Conservation (phyloP, 805 yeast species). For the Suhomyces vadensis region DNA sequence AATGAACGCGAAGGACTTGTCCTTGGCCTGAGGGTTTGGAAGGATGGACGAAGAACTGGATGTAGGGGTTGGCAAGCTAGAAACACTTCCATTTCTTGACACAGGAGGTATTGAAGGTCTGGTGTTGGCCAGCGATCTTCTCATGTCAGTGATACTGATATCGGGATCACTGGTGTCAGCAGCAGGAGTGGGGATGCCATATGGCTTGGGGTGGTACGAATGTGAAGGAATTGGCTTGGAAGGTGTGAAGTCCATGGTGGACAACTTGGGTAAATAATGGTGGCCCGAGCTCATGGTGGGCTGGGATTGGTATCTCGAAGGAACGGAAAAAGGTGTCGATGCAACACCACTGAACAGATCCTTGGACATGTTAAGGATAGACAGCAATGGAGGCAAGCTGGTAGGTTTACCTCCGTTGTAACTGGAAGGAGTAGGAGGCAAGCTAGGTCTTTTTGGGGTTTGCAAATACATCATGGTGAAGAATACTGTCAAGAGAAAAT, state of each 20-base stretch:
- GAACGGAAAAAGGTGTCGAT: conserved; percentile 13
- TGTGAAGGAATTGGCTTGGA: conserved; percentile 7
- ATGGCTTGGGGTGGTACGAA: conserved; percentile 7
- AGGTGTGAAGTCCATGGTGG: conserved; percentile 24
- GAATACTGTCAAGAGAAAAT: background rate
- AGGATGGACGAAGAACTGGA: conserved; percentile 73
- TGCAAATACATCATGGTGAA: conserved; percentile 24
- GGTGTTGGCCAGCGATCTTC: conserved; percentile 5
- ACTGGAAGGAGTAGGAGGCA: conserved; percentile 24
- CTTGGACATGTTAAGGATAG: conserved; percentile 23
- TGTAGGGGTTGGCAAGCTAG: conserved; percentile 4
- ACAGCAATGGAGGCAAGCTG: conserved; percentile 42
- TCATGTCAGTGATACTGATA: conserved; percentile 12
- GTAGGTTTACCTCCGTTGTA: conserved; percentile 20
- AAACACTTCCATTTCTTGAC: background rate
- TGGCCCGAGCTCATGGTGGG: conserved; percentile 7
- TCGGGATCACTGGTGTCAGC: conserved; percentile 13
- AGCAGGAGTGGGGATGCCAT: conserved; percentile 11
- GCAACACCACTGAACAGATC: conserved; percentile 1
- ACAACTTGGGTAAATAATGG: conserved; percentile 21
- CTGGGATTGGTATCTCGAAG: conserved; percentile 5
- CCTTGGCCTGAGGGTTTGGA: conserved; percentile 84
- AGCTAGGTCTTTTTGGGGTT: conserved; percentile 37
- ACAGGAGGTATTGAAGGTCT: background rate
- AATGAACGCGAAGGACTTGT: conserved; percentile 74